Base-by-base conservation (phyloP, 2,329 filamentous ascomycete species). In the Penicillium oxalicum region DNA sequence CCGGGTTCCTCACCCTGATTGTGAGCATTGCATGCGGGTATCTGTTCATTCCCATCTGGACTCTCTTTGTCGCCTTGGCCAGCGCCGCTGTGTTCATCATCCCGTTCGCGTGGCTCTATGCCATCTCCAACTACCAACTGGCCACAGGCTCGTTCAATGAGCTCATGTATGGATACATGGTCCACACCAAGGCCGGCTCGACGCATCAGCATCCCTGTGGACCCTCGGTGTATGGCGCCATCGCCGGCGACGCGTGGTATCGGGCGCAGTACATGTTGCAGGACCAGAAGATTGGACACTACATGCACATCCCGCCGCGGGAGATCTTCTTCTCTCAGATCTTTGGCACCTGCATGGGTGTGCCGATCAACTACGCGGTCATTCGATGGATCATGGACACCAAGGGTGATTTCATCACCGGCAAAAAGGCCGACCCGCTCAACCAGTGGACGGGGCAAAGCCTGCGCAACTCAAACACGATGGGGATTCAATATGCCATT, bases 261-360 rank as follows among this genome's bases (percentile, higher is more conserved):
- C 66, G 77, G 12, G 77, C 77, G 0, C 77, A 79, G 53, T 71
- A 74, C 24, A 80, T 81, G 70, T 68, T 83, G 0, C 79, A 83
- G 56, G 81, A 84, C 57, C 77, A 79, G 59, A 81, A 83, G 58
- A 81, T 83, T n/a, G 80, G 79, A 0, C 79, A 83, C 54, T 83
- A 83, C 54, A 80, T 81, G 75, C 79, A 83, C 45, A 72, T 83
- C 0, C 78, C 80, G 0, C 80, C 80, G 1, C 75, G 77, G 9
- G 70, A 75, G 0, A 75, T 82, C 5, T 83, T 84, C 67, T 80
- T 82, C 61, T 78, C 77, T 1, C 80, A 83, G 56, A 70, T 83
- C 4, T 79, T 82, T 29, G 81, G 79, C 3, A 78, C 77, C 12
- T 64, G 79, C 6, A 69, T 83, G 37, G 80, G 80, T 4, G 72